Base-by-base conservation (phyloP, 495 filamentous ascomycete genomes). In the Penicillium diatomitis region DNA sequence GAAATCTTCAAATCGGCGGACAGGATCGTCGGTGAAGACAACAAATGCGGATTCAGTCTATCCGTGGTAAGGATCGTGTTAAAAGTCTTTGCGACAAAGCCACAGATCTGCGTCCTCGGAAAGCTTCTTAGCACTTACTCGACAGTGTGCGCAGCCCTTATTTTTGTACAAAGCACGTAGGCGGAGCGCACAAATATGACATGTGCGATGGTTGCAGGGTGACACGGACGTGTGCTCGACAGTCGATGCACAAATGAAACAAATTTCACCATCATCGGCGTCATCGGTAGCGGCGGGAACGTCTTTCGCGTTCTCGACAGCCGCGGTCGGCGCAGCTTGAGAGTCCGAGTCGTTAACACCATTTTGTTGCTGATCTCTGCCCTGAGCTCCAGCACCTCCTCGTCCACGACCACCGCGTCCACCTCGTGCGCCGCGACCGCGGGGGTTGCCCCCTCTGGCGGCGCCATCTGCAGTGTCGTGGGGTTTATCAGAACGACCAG, bases 161-260 rank as follows among this genome's bases (percentile, higher is more conserved):
- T 81, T 91, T 74, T 96, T 97, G 65, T 97, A 99, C 38, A 99
- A 68, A 0, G 90, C 92, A 44, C 92, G 78, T 70, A 96, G 72
- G 41, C 94, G 77, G 54, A 99, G 67, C 3, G 90, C 82, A 63
- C 92, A 98, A 46, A 97, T 94, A 69, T 97, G 92, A 64, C 92
- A 98, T 7, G 89, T 95, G 12, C 83, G 77, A 68, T 98, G 94
- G 63, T 92, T 96, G 66, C 92, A 98, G 9, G 92, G 92, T 11
- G 90, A 81, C 41, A 97, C 78, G 3, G 88, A 84, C 46, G 83
- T 83, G 71, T 96, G 89, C 41, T 81, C 78, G 44, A 97, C 84
- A 1, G 80, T 78, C 37, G 86, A 91, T 28, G 94, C 90, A 64
- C 92, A 99, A 52, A 99, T 97, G 67, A 96, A 97, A 75, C 92